These are phyloP conservation scores for Verticillium nonalfalfae DNA, from an alignment of 2,329 filamentous ascomycete genomes.

Conservation along the genomic window DNA sequence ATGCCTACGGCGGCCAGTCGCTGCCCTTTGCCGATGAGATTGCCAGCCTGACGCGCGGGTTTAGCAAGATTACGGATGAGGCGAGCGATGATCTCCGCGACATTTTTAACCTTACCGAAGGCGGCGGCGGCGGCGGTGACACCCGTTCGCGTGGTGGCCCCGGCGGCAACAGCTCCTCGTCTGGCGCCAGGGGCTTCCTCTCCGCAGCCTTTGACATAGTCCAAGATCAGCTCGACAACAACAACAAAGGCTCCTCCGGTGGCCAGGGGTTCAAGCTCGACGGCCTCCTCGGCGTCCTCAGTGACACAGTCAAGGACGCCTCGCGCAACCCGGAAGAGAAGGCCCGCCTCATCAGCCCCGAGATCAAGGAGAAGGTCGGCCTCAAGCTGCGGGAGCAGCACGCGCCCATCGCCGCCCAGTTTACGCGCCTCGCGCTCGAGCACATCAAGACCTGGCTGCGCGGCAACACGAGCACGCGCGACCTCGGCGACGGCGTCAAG, in stretches of 20 bases:
- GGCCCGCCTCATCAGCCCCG: constrained; percentile 35
- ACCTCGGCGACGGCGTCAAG: constrained; percentile 34
- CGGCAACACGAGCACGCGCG: constrained; percentile 32
- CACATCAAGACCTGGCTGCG: constrained; percentile 39
- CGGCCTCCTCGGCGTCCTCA: constrained; percentile 34
- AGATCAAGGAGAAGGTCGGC: constrained; percentile 38
- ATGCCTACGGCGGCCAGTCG: constrained; percentile 32
- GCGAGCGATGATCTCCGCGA: constrained; percentile 34
- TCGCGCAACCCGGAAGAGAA: constrained; percentile 39
- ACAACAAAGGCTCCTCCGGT: constrained; percentile 13
- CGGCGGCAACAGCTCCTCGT: constrained; percentile 15
- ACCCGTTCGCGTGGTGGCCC: constrained; percentile 19
- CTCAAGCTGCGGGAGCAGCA: constrained; percentile 33
- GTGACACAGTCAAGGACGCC: constrained; percentile 35
- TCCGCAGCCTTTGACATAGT: constrained; percentile 33
- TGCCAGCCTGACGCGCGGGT: constrained; percentile 30
- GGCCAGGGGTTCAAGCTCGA: constrained; percentile 30
- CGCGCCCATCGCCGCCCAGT: constrained; percentile 36
- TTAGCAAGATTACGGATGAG: constrained; percentile 31
- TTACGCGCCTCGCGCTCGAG: constrained; percentile 36
- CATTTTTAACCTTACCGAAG: constrained; percentile 36
- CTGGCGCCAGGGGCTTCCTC: constrained; percentile 28
- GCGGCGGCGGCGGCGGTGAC: constrained; percentile 12
- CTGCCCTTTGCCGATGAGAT: constrained; percentile 40
- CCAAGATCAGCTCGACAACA: constrained; percentile 30